Evolutionary conservation across 2,329 filamentous ascomycete species (phyloP), one percentile per base, ranked within the genome.

Genomic region (Scorias spongiosa): DNA sequence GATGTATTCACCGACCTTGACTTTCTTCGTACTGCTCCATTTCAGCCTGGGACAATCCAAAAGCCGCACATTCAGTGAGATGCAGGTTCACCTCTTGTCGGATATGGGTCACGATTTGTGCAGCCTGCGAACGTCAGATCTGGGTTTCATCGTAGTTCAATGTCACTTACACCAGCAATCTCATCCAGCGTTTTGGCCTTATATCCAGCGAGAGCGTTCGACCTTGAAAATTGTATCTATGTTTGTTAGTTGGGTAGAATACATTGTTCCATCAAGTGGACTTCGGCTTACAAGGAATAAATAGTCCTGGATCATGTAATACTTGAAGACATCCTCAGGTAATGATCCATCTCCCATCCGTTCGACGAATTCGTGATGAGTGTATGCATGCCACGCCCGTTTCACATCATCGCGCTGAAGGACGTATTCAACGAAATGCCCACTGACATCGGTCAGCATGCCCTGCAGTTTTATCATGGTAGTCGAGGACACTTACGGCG

Each of bases 241-340:
- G 8, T 34, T 11, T 15, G 34, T 28, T n/a, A 29, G 28, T 40
- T 32, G 38, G 29, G 11, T 11, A 18, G 9, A 15, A 39, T 10
- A 7, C 8, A 39, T 3, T 15, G 11, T 14, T 15, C 11, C 9
- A 9, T 8, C 7, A 10, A 32, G 15, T n/a, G n/a, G 40, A 20
- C 36, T 12, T n/a, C 12, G 10, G 57, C 70, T 37, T 54, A 91
- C 83, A 38, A 95, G 66, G 57, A 91, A 96, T 4, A 94, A 70
- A 56, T 95, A 95, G 56, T 96, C 89, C 55, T 96, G 89, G 9
- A 91, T 73, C 44, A 96, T 76, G 59, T 95, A 96, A 34, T 81
- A 74, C 61, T 87, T 91, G 69, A 94, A 96, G 0, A 78, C 80
- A 38, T 82, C 75, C 1, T 81, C 53, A 0, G 84, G 81, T 15